Base-by-base conservation (phyloP, 345 rosid species). In the Populus deltoides region DNA sequence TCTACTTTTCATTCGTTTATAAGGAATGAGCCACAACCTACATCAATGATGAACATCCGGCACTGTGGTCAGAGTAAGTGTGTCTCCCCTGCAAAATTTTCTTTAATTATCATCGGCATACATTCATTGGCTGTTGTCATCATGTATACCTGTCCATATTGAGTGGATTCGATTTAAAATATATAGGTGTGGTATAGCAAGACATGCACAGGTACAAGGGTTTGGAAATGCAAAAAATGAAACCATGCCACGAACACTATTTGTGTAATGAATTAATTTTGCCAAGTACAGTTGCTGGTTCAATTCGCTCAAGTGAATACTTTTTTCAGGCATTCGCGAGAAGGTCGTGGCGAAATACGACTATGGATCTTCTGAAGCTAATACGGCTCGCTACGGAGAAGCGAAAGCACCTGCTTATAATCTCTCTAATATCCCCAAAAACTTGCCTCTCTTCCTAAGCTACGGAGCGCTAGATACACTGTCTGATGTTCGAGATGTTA, bases 21-120 rank as follows among this genome's bases (percentile, higher is more conserved):
- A 27, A 75, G 80, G 66, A 90, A 85, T 43, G 92, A 90, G 80
- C 98, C 98, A 66, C 98, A 94, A 51, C 81, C 98, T 18, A 94
- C 97, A 59, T 72, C 98, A 66, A 86, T 92, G 66, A 94, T 90
- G 85, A 94, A 90, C 88, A 77, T 94, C 92, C 88, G 93, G 49
- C 98, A 94, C 79, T 87, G 93, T 82, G 76, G 93, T 85, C 98
- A 94, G 76, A 90, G 98, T 94, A 88, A 80, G 93, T 81, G 24
- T 8, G 39, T 20, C 43, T 51, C 13, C 45, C 65, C 31, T 38
- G 3, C 75, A 33, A 33, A 33, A 33, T 6, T 4, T 33, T 33
- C 36, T 33, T 33, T 33, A 33, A 33, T 33, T 33, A 33, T 33
- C 36, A 33, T 33, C 36, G 36, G 36, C 36, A 33, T 33, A 4